Base-by-base conservation (phyloP, 768 basidiomycete genomes). In the Cyclocybe cylindracea region DNA sequence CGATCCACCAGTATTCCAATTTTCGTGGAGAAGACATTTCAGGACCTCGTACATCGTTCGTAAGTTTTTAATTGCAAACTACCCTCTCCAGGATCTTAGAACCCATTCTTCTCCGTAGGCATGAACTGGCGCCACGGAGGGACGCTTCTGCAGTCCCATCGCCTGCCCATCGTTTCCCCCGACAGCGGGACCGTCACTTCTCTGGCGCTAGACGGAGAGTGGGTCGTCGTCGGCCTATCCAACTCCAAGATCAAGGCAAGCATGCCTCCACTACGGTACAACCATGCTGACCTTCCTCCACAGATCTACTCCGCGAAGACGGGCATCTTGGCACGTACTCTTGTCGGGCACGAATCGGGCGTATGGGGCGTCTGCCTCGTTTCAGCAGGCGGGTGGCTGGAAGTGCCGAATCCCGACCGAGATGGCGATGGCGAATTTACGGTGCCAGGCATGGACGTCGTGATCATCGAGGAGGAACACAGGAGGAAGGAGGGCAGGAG, bases 301-400 rank as follows among this genome's bases (percentile, higher is more conserved):
- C 5, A 24, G 24, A 24, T 24, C 24, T 24, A 24, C 24, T 24
- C 24, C 55, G 85, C 90, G 1, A 73, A 70, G 37, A 89, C 88
- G 0, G 95, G 95, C 0, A 80, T 87, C 2, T 81, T 90, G 44
- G 78, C 80, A 38, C 79, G 88, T 46, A 91, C 90, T 0, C 80
- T 98, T 2, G 75, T 82, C 7, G 95, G 95, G 0, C 95, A 97
- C 66, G 85, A 87, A 11, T 71, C 78, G 16, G 95, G 95, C n/a
- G 94, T 97, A 1, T 98, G 95, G 95, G 87, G 89, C 10, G 83
- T 97, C 10, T 83, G 86, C 48, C 78, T 98, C 24, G 83, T 95
- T 44, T 80, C 48, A 48, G 51, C 44, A 47, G 42, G 13, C 43
- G 33, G 11, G 34, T 41, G 3, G 41, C 50, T 24, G 47, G 19